Base-by-base conservation (phyloP, 129 eudicot genomes). In the Flaveria bidentis region DNA sequence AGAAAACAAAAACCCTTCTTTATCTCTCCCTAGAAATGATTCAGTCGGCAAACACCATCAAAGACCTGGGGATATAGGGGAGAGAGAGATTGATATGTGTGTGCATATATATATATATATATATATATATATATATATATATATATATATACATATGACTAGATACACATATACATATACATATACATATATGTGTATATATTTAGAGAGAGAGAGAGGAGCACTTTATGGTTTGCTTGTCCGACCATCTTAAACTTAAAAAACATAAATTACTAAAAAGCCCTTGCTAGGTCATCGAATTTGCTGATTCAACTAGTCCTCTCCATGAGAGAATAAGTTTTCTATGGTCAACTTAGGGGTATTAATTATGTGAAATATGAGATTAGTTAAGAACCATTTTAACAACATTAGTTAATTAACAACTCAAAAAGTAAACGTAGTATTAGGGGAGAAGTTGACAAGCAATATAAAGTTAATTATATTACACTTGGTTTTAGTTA, bases 181-280 rank as follows among this genome's bases (percentile, higher is more conserved):
- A 30, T 33, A 64, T 44, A 44, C 12, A 44, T 44, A 44, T 44
- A 44, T 10, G 30, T 28, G 7, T 44, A 44, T 44, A 23, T 23
- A 23, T 28, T 42, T 71, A 70, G 50, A 75, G 55, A 69, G 68
- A 57, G 66, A 72, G 67, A 66, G 42, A 65, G 74, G 72, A 52
- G 69, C 45, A 80, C 82, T 78, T 78, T 78, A 73, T 75, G 86
- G 74, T 46, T 80, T 80, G 84, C 84, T 80, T 80, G 84, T 80
- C 80, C 84, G 76, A 80, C 84, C 84, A 80, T 80, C 84, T 80
- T 74, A 80, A 80, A 80, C 66, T 17, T 67, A 56, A 18, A 47
- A 7, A 53, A 2, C 10, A 30, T 10, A 56, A 58, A 22, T 80
- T 39, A 80, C 80, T 1, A 0, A 74, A 74, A 67, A 67, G 65